These are phyloP conservation scores for Colletotrichum sp. DNA, from an alignment of 2,329 filamentous ascomycete species.

Conservation along the genomic window DNA sequence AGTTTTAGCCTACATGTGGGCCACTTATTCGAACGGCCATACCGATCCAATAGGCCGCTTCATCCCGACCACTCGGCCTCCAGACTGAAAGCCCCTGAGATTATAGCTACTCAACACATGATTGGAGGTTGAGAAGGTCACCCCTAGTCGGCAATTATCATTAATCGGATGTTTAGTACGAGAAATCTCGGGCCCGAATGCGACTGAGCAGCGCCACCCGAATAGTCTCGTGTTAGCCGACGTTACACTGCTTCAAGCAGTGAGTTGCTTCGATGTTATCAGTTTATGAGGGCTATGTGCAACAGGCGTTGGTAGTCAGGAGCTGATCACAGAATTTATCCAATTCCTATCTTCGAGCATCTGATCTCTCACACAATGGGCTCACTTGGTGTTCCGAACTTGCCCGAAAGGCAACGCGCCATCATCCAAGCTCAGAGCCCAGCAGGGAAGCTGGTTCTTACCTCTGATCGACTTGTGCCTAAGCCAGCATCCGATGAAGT, in stretches of 20 bases:
- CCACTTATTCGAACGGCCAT: neutral
- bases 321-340: neutral
- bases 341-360: neutral
- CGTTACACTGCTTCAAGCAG: neutral
- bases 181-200: neutral
- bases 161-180: neutral
- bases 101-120: neutral
- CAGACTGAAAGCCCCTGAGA: neutral
- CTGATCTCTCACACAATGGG: neutral
- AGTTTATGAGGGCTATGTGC: neutral
- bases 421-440: neutral
- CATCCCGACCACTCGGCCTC: neutral
- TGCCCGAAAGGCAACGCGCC: neutral
- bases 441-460: neutral
- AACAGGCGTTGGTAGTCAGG: neutral
- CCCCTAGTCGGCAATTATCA: neutral
- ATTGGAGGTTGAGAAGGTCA: neutral
- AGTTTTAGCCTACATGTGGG: neutral
- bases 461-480: neutral
- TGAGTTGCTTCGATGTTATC: neutral
- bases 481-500: conserved; percentile 1
- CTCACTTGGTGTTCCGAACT: neutral
- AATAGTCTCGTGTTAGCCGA: neutral
- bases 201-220: neutral
- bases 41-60: neutral